These are phyloP conservation scores for Hirschioporus abietinus DNA, from an alignment of 768 basidiomycete genomes.

Conservation along the genomic window DNA sequence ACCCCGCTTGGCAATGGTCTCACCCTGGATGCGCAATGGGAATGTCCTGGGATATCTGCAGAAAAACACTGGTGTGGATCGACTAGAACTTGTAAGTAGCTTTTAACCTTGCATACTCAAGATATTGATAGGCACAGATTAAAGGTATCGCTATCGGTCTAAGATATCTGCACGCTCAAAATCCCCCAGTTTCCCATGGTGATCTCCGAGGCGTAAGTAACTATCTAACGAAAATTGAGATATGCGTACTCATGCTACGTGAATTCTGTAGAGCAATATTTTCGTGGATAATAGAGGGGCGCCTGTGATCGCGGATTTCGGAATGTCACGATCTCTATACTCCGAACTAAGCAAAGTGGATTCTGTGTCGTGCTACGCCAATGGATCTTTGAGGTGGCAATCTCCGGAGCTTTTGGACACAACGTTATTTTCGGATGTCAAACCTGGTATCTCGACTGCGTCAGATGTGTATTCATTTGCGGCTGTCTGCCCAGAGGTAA, in stretches of 20 bases:
- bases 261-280: background rate
- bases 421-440: background rate
- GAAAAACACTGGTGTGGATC: slow-evolving; percentile 3
- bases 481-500: background rate
- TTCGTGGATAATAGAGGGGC: background rate
- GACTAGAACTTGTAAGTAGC: background rate
- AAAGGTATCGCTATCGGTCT: background rate
- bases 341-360: background rate
- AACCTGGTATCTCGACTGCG: background rate
- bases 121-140: background rate
- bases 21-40: slow-evolving; percentile 25
- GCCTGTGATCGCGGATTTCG: background rate
- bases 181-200: background rate
- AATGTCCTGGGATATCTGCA: slow-evolving; percentile 18
- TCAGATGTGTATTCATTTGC: background rate
- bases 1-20: slow-evolving; percentile 17
- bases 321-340: background rate
- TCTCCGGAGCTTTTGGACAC: background rate
- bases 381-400: background rate
- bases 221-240: no score
- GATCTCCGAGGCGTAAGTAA: background rate
- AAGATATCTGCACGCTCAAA: background rate
- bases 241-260: background rate
- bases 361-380: background rate
- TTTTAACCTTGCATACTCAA: background rate